These are phyloP conservation scores for Hypsizygus marmoreus DNA, from an alignment of 768 basidiomycete genomes.

Conservation along the genomic window DNA sequence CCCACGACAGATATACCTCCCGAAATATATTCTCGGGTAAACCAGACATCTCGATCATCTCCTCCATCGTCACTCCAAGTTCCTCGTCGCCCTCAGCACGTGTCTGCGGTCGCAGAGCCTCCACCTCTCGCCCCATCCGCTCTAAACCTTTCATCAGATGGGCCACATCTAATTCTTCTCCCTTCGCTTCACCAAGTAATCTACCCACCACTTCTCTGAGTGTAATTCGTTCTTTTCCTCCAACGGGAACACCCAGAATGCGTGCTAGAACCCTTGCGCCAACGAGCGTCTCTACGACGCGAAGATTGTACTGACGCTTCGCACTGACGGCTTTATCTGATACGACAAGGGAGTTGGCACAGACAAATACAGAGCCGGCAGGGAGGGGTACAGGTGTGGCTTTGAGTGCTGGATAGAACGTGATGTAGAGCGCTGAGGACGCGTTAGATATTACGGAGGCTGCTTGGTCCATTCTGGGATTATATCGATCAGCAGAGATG, in stretches of 20 bases:
- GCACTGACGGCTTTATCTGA: conserved; percentile 80
- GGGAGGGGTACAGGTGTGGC: conserved; percentile 69
- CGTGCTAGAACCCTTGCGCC: conserved; percentile 75
- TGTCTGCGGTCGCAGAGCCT: conserved; percentile 52
- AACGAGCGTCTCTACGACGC: conserved; percentile 88
- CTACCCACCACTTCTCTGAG: conserved; percentile 67
- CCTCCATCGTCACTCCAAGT: conserved; percentile 69
- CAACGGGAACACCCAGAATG: conserved; percentile 48
- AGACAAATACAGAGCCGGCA: conserved; percentile 61
- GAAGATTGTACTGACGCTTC: conserved; percentile 81
- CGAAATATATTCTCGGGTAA: conserved; percentile 56
- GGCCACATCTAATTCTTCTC: conserved; percentile 46
- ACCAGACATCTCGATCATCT: conserved; percentile 71
- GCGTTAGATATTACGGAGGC: conserved; percentile 80
- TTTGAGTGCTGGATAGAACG: conserved; percentile 75
- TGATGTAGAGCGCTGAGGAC: conserved; percentile 73
- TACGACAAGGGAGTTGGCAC: conserved; percentile 82
- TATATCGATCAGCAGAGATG: conserved; percentile 10
- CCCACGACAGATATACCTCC: conserved; percentile 75
- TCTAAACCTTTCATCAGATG: conserved; percentile 50
- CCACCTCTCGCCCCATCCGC: conserved; percentile 47
- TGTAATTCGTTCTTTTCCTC: conserved; percentile 56
- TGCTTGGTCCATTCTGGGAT: conserved; percentile 82
- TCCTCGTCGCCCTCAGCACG: conserved; percentile 38
- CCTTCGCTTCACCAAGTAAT: conserved; percentile 48